Base-by-base conservation (phyloP, 768 basidiomycete species). In the Amyloporia xantha region DNA sequence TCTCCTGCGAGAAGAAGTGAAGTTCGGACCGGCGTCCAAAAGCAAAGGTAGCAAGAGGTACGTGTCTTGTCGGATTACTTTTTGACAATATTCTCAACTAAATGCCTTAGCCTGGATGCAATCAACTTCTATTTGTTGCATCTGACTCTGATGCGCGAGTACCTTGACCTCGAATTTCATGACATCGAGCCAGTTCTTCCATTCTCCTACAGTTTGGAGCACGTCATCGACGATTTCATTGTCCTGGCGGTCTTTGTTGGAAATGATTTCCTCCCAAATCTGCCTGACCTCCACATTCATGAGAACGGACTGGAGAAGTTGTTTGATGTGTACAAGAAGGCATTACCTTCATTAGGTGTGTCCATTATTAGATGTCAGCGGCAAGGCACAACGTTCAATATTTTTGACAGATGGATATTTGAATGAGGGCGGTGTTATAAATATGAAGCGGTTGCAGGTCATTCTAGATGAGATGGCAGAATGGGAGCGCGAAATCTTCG, bases 151-250 rank as follows among this genome's bases (percentile, higher is more conserved):
- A 79, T 99, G 76, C 84, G 96, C 59, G 96, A 99, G 68, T 99
- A 99, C 63, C 82, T 99, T 56, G 88, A 99, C 66, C 78, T 96
- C 54, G 96, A 99, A 66, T 99, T 99, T 67, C 78, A 71, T 58
- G 77, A 81, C 56, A 80, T 93, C 44, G 76, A 77, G 50, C 73
- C 76, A 1, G 59, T 71, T 17, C 69, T 93, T 3, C 75, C 83
- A 0, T 97, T 97, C 72, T 69, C 72, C 25, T 98, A 98, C 66
- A 86, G 74, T 62, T 78, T 98, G 54, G 96, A 99, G 64, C 83
- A 90, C 28, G 75, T 99, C 66, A 95, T 99, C 62, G 95, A 99
- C 66, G 96, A 99, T 70, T 98, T 98, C 67, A 88, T 98, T 60
- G 74, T 98, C 5, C 79, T 99, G 57, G 91, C 93, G 20, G 91